Evolutionary conservation across 2,329 filamentous ascomycete genomes (phyloP).

Genomic region (Colletotrichum liriopes): DNA sequence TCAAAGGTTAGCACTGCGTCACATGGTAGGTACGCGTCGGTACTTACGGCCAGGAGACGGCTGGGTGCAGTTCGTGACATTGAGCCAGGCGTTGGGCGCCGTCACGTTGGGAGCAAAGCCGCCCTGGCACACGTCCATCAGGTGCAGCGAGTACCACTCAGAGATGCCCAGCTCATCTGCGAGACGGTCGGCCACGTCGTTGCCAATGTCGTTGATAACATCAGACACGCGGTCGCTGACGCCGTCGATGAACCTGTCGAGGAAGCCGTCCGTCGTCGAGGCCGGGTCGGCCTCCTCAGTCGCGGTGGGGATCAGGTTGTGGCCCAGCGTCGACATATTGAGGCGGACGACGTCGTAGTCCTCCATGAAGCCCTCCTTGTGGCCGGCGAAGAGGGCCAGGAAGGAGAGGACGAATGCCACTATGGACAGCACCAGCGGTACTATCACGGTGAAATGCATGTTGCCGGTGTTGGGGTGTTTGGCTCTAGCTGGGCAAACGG

Average conservation of each 20-base stretch:
- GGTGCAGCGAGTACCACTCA: conserved; percentile 67
- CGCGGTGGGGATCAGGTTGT: conserved; percentile 48
- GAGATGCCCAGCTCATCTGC: conserved; percentile 62
- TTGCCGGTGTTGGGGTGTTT: conserved; percentile 17
- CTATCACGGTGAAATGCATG: conserved; percentile 51
- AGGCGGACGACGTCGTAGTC: conserved; percentile 59
- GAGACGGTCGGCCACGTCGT: conserved; percentile 58
- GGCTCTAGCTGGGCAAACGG: background rate
- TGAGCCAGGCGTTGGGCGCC: conserved; percentile 54
- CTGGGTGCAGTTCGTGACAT: conserved; percentile 62
- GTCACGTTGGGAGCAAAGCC: conserved; percentile 62
- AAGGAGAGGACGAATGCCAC: conserved; percentile 57
- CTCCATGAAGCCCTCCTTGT: conserved; percentile 60
- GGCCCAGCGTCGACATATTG: conserved; percentile 58
- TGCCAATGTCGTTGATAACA: conserved; percentile 57
- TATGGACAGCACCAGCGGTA: conserved; percentile 57
- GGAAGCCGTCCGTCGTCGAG: conserved; percentile 46
- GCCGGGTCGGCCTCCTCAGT: conserved; percentile 31
- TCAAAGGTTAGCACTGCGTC: conserved; percentile 14
- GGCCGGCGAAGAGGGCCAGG: conserved; percentile 59
- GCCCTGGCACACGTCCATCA: conserved; percentile 65
- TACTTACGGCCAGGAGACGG: conserved; percentile 57
- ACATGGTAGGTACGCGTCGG: background rate
- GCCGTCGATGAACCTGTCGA: conserved; percentile 48
- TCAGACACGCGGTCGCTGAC: conserved; percentile 55